phyloP scores from a whole-genome alignment of 768 basidiomycete species.

The Collybia sordida region DNA sequence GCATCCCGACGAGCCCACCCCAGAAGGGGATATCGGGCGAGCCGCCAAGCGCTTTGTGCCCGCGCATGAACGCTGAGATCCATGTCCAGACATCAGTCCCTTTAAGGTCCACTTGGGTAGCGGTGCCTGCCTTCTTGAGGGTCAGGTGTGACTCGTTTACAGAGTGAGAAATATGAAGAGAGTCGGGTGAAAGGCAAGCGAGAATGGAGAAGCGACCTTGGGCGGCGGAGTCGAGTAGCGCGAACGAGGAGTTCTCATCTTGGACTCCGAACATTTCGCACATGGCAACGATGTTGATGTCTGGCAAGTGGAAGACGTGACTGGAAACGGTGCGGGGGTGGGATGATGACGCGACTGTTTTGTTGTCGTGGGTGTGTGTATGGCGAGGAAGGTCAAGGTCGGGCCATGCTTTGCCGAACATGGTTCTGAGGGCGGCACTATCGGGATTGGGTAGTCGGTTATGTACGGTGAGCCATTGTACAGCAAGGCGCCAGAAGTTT shows the following conservation, averaged over 20 bases:
- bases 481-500: slow-evolving; percentile 76
- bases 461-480: slow-evolving; percentile 46
- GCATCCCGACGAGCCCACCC: slow-evolving; percentile 77
- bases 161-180: slow-evolving; percentile 57
- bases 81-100: slow-evolving; percentile 67
- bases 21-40: slow-evolving; percentile 65
- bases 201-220: slow-evolving; percentile 72
- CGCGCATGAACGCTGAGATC: slow-evolving; percentile 66
- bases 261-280: slow-evolving; percentile 63
- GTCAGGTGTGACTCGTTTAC: slow-evolving; percentile 49
- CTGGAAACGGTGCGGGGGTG: slow-evolving; percentile 26
- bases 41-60: slow-evolving; percentile 36
- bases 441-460: slow-evolving; percentile 42
- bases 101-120: slow-evolving; percentile 40
- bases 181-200: slow-evolving; percentile 50
- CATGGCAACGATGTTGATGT: slow-evolving; percentile 40
- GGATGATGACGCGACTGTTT: slow-evolving; percentile 10
- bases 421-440: slow-evolving; percentile 30
- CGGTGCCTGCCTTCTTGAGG: slow-evolving; percentile 36
- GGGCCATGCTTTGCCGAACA: slow-evolving; percentile 62
- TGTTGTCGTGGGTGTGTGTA: slow-evolving; percentile 8
- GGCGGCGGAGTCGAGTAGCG: slow-evolving; percentile 74
- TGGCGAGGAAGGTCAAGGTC: slow-evolving; percentile 26
- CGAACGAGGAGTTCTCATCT: slow-evolving; percentile 60
- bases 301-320: slow-evolving; percentile 38